Evolutionary conservation across 345 rosid species (phyloP), one percentile per base, ranked within the genome.

Genomic region (Arabidopsis arenosa): DNA sequence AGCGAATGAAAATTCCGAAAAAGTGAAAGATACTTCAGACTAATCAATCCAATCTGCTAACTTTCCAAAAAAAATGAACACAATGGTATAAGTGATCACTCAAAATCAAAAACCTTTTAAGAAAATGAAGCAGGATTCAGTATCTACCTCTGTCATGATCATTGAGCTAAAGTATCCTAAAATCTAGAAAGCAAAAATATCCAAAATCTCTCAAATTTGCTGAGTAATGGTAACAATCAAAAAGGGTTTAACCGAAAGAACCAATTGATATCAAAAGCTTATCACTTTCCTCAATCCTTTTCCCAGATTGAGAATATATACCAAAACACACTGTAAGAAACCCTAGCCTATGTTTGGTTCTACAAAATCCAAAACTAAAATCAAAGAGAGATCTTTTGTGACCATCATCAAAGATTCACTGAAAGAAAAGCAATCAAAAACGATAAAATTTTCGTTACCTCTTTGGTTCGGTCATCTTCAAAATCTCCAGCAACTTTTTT

Each of bases 391-490:
- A 75, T 37, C 6, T 30, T n/a, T 9, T 8, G 9, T 5, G 9
- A 1, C 17, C 6, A 11, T 7, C 0, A 43, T 48, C 13, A 6
- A 0, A 35, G 21, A 4, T 61, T 3, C 5, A 39, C 18, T 7
- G 26, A 67, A 9, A 53, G 4, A 5, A 14, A 43, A 44, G 26
- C 37, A 4, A 63, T 63, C 26, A 39, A 35, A 43, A 33, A 17
- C 61, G 10, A 49, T 9, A 14, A 37, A 58, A 15, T 30, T 10
- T 0, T 23, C 10, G 1, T 71, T 51, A 77, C 73, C 72, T 72
- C 61, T 77, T 77, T 49, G 81, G 81, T 49, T 72, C 77, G 37
- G 48, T 58, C 76, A 65, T 71, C 77, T 65, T 77, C 55, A 26
- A 12, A 49, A 36, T 17, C 80, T 45, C 49, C 59, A 26, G 65